These are phyloP conservation scores for Heterobasidion irregulare DNA, from an alignment of 1,284 basidiomycete genomes.

Conservation along the genomic window DNA sequence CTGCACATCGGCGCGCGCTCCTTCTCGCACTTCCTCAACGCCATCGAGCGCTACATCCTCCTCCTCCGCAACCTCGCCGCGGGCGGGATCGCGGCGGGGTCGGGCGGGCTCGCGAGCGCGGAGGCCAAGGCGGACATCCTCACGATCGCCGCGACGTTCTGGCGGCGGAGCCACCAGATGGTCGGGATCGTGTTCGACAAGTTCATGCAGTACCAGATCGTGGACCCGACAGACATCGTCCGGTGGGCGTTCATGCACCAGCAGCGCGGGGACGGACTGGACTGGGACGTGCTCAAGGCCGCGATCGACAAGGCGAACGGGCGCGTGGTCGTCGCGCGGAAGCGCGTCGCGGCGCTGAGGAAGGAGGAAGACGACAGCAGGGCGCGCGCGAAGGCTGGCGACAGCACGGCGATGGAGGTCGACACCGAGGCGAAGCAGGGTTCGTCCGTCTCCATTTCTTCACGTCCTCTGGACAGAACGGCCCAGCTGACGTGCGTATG, in stretches of 20 bases:
- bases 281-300: slow-evolving; percentile 79
- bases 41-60: slow-evolving; percentile 93
- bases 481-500: not conserved
- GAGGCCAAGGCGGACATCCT: slow-evolving; percentile 69
- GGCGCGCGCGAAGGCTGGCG: slow-evolving; percentile 62
- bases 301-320: slow-evolving; percentile 87
- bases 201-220: slow-evolving; percentile 95
- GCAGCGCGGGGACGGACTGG: slow-evolving; percentile 34
- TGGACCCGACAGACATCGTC: slow-evolving; percentile 91
- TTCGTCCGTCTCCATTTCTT: slow-evolving; percentile 12
- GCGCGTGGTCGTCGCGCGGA: slow-evolving; percentile 67
- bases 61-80: slow-evolving; percentile 70
- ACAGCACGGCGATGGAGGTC: slow-evolving; percentile 52
- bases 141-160: slow-evolving; percentile 66
- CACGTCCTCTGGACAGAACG: slow-evolving; percentile 4
- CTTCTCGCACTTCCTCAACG: slow-evolving; percentile 97
- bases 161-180: slow-evolving; percentile 79
- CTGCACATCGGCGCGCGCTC: slow-evolving; percentile 90
- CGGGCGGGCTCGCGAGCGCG: slow-evolving; percentile 28
- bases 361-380: slow-evolving; percentile 83
- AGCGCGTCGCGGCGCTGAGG: slow-evolving; percentile 63
- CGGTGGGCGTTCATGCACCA: slow-evolving; percentile 70
- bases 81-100: slow-evolving; percentile 21
- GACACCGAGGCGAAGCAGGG: slow-evolving; percentile 58
- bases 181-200: slow-evolving; percentile 93